Evolutionary conservation across 768 basidiomycete genomes (phyloP), one percentile per base, ranked within the genome.

Genomic region (Scleroderma citrinum): DNA sequence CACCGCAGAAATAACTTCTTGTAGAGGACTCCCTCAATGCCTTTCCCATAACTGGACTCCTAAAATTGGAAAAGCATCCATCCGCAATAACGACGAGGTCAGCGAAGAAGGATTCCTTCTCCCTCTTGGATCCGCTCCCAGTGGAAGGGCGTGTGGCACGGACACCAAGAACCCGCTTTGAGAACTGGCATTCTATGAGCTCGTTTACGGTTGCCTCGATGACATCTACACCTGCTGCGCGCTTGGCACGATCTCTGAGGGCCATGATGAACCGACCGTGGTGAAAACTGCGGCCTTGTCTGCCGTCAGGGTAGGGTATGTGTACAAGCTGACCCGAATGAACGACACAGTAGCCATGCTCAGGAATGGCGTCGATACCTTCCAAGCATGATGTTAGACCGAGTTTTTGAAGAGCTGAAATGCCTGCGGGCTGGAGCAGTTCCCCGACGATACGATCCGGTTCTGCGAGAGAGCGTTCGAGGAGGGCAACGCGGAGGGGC

Each of bases 391-490:
- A 70, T 42, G 79, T 80, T 56, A 99, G 65, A 0, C 92, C 94
- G n/a, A 99, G 79, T 32, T 77, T 69, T 49, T 78, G 69, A 39
- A 99, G 70, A 1, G 92, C 82, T 12, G 73, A 71, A 20, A 92
- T 82, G 1, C 96, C 96, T 1, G 86, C 93, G 2, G 96, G 96
- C 61, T 99, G 96, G 20, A 99, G 72, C 1, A 98, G 81, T 66
- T 99, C 96, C 21, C 96, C 96, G 30, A 98, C 96, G 56, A 99
- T 98, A 16, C 96, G 80, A 74, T 98, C 92, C 0, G 96, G 96
- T 64, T 92, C 87, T 0, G 85, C 76, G 3, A 98, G 76, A 13
- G 94, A 95, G 11, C 95, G 83, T 67, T 99, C 96, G 48, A 99
- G 73, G 0, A 97, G 71, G 16, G 85, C 85, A 56, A 97, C 83